Conservation (phyloP, 2,329 filamentous ascomycete genomes). For the Cladobotryum protrusum region DNA sequence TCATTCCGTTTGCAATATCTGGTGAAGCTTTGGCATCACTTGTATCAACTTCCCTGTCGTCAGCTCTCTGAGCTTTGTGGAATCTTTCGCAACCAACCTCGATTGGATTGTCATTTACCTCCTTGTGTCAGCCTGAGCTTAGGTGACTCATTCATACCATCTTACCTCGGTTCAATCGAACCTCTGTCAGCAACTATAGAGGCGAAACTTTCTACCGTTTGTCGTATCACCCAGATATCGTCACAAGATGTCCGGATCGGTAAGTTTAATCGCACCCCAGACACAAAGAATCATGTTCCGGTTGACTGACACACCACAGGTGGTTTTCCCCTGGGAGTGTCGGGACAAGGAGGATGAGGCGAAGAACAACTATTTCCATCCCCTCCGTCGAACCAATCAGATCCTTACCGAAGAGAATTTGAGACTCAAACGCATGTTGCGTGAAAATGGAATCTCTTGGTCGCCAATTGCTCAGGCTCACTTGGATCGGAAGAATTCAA, state of each 20-base stretch:
- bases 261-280: background rate
- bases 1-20: too few relatives aligned
- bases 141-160: too few relatives aligned
- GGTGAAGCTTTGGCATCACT: too few relatives aligned
- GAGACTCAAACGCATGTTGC: constrained; percentile 44
- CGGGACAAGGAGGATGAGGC: constrained; percentile 48
- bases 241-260: background rate
- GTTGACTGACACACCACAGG: constrained; percentile 16
- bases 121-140: too few relatives aligned
- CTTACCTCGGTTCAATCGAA: too few relatives aligned
- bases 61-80: too few relatives aligned
- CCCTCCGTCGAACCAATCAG: constrained; percentile 41
- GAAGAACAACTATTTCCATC: constrained; percentile 41
- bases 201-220: too few relatives aligned
- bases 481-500: constrained; percentile 25
- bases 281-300: background rate
- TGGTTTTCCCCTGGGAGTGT: constrained; percentile 41
- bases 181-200: too few relatives aligned
- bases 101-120: too few relatives aligned
- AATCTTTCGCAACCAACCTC: too few relatives aligned
- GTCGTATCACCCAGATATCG: too few relatives aligned
- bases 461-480: constrained; percentile 32
- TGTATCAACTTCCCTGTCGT: too few relatives aligned
- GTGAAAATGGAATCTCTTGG: constrained; percentile 48
- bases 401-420: constrained; percentile 43